Evolutionary conservation across 2,329 filamentous ascomycete species (phyloP), one percentile per base, ranked within the genome.

Genomic region (Zymoseptoria brevis): DNA sequence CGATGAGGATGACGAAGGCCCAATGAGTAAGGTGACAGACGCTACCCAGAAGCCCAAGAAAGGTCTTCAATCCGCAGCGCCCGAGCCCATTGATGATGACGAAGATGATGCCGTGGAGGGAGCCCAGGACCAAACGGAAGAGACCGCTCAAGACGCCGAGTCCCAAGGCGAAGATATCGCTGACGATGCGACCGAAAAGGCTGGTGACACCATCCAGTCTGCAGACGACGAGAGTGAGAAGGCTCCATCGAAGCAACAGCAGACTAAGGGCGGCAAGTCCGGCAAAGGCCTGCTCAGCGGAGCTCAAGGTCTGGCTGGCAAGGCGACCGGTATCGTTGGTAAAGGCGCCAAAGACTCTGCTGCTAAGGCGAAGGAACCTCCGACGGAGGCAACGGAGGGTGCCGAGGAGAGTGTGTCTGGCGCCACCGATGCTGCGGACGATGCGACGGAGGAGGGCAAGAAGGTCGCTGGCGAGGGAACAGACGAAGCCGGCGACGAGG

Each of bases 11-110:
- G 71, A 71, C 52, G 67, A 74, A 50, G 72, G 67, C 48, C 69
- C 71, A 22, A 66, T 73, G 65, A 76, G 75, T 69, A 80, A 80
- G 68, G 77, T 80, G 50, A 77, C 76, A 57, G 72, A 79, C 65
- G 74, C 74, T 51, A 75, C 73, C 57, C 74, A 76, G 54, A 72
- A 78, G 22, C 73, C 75, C 55, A 69, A 78, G 60, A 72, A 78
- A 62, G 72, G 72, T 26, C 74, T 80, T 54, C 71, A 78, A 62
- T 71, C 79, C 65, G 71, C 73, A 30, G 76, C 76, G 59, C 77
- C 77, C 4, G 75, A 79, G 66, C 77, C 77, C 53, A 72, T 79
- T 58, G 73, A 75, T 48, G 74, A 77, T 45, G 72, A 73, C 19
- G 64, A 66, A 5, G 62, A 63, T n/a, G 72, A 74, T 48, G 67